Base-by-base conservation (phyloP, 1,284 basidiomycete species). In the Ceratorhiza oryzae-sativae region DNA sequence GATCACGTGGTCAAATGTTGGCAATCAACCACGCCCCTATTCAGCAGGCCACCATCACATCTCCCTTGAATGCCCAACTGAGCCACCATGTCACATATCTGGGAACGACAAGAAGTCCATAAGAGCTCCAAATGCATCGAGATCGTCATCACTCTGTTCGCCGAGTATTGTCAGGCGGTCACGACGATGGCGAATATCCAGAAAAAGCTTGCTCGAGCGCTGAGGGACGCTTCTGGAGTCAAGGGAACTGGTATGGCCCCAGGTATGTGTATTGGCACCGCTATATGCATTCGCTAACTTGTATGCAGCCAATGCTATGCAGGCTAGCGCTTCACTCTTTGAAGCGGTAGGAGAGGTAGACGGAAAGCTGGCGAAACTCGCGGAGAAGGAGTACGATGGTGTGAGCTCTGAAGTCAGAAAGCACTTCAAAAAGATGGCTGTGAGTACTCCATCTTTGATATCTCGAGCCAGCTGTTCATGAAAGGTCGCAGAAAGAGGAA, bases 341-440 rank as follows among this genome's bases (percentile, higher is more conserved):
- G 91, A 93, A 63, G 81, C 84, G 15, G 80, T 91, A 49, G 84
- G 85, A 0, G 90, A 92, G 41, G 84, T 91, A 61, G 88, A 92
- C 76, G 75, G 81, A 74, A 93, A 90, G 80, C 91, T 90, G 78
- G 85, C 86, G 45, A 93, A 90, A 81, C 78, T 89, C 72, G 85
- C 86, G 4, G 89, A 91, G 76, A 91, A 87, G 80, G 90, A 93
- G 76, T 91, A 88, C 73, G 87, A 88, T 74, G 77, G 74, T 25
- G 80, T 91, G 58, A 88, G 86, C 75, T 80, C 81, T 42, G 91
- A 92, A 74, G 86, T 92, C 48, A 89, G 88, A 82, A 93, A 90
- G 76, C 92, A 90, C 89, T 88, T 92, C 83, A 92, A 90, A 85
- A 91, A 88, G 79, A 84, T 93, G 58, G 84, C 87, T 63, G 91